Percentiles rank a stretch among this genome's conserved stretches.
Conservation (phyloP, 1,139 yeast species). For the Saccharomyces hybrid region DNA sequence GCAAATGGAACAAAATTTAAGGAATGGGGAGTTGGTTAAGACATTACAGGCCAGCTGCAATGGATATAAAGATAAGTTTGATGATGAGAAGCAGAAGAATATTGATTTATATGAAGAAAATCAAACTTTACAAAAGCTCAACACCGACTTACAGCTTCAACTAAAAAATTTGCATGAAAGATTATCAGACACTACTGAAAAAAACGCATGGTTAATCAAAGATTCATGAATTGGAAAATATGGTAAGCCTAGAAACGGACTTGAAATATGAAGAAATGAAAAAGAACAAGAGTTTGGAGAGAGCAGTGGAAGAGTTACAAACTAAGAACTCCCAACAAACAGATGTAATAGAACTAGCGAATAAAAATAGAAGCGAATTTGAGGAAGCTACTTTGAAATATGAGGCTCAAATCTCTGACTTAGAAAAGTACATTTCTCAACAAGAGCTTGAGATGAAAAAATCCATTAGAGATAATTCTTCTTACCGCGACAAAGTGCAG, state of each 20-base stretch:
- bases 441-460: conserved; percentile 30
- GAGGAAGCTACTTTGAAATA: conserved; percentile 31
- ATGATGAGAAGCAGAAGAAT: conserved; percentile 34
- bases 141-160: conserved; percentile 32
- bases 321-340: conserved; percentile 21
- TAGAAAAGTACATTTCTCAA: conserved; percentile 33
- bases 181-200: conserved; percentile 34
- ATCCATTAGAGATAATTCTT: conserved; percentile 31
- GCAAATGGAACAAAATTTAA: conserved; percentile 27
- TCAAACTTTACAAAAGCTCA: conserved; percentile 28
- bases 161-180: conserved; percentile 33
- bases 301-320: conserved; percentile 31
- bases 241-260: conserved; percentile 29
- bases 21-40: conserved; percentile 33
- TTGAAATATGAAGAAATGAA: conserved; percentile 32
- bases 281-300: conserved; percentile 32
- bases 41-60: conserved; percentile 31
- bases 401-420: conserved; percentile 28
- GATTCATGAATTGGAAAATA: conserved; percentile 30
- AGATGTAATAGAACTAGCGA: conserved; percentile 28
- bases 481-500: conserved; percentile 32
- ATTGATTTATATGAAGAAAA: conserved; percentile 34
- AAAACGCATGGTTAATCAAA: conserved; percentile 35
- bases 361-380: conserved; percentile 33
- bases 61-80: conserved; percentile 22